Base-by-base conservation (phyloP, 768 basidiomycete species). In the Collybia sp. region DNA sequence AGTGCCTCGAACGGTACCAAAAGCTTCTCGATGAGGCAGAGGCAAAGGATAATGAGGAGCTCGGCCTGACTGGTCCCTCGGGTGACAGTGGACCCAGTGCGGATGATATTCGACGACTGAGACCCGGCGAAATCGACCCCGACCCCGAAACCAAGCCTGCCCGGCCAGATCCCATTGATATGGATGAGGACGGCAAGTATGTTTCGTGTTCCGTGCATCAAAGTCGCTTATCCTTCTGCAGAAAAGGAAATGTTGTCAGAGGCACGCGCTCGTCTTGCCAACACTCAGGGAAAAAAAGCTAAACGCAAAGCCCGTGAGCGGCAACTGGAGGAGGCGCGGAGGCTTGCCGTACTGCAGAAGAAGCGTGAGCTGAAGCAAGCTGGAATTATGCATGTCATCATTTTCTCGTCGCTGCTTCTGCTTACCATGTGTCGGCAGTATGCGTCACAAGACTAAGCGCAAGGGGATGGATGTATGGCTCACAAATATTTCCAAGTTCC, bases 171-270 rank as follows among this genome's bases (percentile, higher is more conserved):
- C 96, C 96, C 5, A 97, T 98, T 55, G 96, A 99, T 68, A 99
- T 99, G 96, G 96, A 99, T 61, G 96, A 99, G 69, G 96, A 98
- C 60, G 94, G 91, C 87, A 52, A 47, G 79, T 69, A 11, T 42
- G 19, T 37, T 16, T 30, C 43, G 3, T 42, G 30, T 13, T 30
- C 5, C 17, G 2, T 33, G 39, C 17, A n/a, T 2, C 46, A 20
- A 39, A 20, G 56, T 34, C 52, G 17, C 25, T 53, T 40, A 47
- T 50, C 32, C 15, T 15, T 40, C 11, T 52, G 19, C 56, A 93
- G 93, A 98, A 68, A 98, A 98, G 83, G 96, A 98, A 65, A 98
- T 99, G 96, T 70, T 99, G 58, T 98, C 96, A 1, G 96, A 99
- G 65, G 96, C 96, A 20, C 85, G 96, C 54, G 96, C 96, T 5